phyloP scores from a whole-genome alignment of 2,329 filamentous ascomycete species.

The Ophiostoma populinum region DNA sequence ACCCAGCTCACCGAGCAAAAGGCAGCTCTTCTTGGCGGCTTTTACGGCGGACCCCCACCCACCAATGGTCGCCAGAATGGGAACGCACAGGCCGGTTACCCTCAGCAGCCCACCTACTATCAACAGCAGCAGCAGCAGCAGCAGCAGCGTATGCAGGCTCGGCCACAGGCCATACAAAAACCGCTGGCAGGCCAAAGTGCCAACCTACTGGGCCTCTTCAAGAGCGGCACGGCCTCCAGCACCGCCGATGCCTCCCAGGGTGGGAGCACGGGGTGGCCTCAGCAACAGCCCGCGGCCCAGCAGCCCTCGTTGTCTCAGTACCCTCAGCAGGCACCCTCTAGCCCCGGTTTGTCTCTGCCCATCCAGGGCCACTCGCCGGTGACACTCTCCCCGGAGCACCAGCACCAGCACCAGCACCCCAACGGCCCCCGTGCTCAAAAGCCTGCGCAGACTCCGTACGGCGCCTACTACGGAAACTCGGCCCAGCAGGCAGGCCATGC shows the following conservation, averaged over 20 bases:
- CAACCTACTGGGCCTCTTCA: slow-evolving; percentile 23
- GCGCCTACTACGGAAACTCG: not conserved
- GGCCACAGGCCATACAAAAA: not conserved
- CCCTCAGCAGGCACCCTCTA: not conserved
- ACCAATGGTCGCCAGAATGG: too few species aligned
- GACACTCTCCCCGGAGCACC: not conserved
- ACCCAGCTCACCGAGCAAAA: too few species aligned
- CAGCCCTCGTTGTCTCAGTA: not conserved
- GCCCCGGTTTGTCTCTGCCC: too few species aligned
- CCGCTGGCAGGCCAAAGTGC: not conserved
- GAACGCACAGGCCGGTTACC: too few species aligned
- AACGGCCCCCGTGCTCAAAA: not conserved
- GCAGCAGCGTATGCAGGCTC: too few species aligned
- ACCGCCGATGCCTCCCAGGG: slow-evolving; percentile 1
- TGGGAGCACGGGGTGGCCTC: too few species aligned
- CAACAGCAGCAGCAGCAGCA: too few species aligned
- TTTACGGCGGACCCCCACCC: too few species aligned
- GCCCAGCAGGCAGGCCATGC: not conserved
- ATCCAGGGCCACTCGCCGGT: too few species aligned
- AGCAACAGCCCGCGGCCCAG: not conserved
- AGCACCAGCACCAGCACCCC: not conserved
- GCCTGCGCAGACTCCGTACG: not conserved
- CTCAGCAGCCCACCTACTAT: slow-evolving; percentile 14
- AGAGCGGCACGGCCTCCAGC: slow-evolving; percentile 13
- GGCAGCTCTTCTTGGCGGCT: too few species aligned